Percentiles rank a stretch among this genome's conserved stretches.
Evolutionary conservation across 1,139 yeast species (phyloP).

Genomic region (Kodamaea plutei): DNA sequence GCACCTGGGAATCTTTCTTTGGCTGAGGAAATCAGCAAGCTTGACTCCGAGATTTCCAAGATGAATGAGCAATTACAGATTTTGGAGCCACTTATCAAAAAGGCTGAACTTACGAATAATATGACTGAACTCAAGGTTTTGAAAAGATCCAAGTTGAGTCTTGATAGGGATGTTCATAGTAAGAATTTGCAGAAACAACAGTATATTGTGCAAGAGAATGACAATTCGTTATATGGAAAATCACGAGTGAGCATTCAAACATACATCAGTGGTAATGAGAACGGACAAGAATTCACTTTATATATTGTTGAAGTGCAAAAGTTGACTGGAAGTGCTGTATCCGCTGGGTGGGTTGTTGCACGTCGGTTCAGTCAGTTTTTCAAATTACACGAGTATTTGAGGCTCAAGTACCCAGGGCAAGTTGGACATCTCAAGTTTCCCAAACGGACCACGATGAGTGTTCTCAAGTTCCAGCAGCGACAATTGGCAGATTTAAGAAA

Average conservation of each 20-base stretch:
- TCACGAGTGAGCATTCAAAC: conserved; percentile 65
- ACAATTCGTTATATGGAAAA: conserved; percentile 71
- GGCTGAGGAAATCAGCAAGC: conserved; percentile 58
- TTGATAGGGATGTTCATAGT: conserved; percentile 64
- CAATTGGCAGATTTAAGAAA: conserved; percentile 66
- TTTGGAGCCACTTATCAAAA: conserved; percentile 60
- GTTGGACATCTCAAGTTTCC: conserved; percentile 57
- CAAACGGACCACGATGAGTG: conserved; percentile 50
- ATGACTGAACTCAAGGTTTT: conserved; percentile 63
- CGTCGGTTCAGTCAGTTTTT: conserved; percentile 83
- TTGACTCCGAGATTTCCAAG: conserved; percentile 56
- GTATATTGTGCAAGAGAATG: conserved; percentile 77
- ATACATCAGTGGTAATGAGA: conserved; percentile 54
- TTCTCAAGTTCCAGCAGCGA: conserved; percentile 61
- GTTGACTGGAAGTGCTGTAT: conserved; percentile 41
- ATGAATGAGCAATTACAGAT: conserved; percentile 61
- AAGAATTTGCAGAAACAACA: conserved; percentile 78
- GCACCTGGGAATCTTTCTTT: conserved; percentile 69
- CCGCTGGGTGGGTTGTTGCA: conserved; percentile 88
- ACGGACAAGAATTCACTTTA: conserved; percentile 58
- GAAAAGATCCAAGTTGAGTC: conserved; percentile 58
- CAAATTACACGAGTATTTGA: conserved; percentile 64
- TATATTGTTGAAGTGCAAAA: conserved; percentile 78
- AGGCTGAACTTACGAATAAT: conserved; percentile 82
- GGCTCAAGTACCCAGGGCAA: conserved; percentile 42